Conservation (phyloP, 805 yeast genomes). For the Cyberlindnera sargentensis region DNA sequence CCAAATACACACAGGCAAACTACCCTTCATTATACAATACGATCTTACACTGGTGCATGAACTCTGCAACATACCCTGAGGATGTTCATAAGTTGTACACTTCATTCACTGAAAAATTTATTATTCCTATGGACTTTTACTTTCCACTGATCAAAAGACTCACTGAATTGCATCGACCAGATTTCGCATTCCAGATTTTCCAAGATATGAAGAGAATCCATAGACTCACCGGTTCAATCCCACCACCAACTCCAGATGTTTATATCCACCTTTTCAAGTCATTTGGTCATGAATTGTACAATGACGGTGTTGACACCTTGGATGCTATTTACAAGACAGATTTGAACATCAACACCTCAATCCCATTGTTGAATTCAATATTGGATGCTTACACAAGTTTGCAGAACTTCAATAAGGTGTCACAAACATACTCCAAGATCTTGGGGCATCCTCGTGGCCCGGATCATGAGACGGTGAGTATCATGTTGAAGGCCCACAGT, state of each 20-base stretch:
- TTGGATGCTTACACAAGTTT: constrained; percentile 58
- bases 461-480: constrained; percentile 55
- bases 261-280: constrained; percentile 53
- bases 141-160: constrained; percentile 53
- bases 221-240: constrained; percentile 40
- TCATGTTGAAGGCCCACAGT: constrained; percentile 60
- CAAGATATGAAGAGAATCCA: constrained; percentile 50
- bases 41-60: constrained; percentile 37
- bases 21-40: constrained; percentile 34
- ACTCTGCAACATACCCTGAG: constrained; percentile 31
- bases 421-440: constrained; percentile 55
- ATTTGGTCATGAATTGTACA: constrained; percentile 53
- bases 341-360: constrained; percentile 44
- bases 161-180: constrained; percentile 44
- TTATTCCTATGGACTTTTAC: constrained; percentile 52
- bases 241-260: constrained; percentile 47
- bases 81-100: constrained; percentile 53
- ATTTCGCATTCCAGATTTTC: constrained; percentile 56
- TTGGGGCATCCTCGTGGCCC: constrained; percentile 44
- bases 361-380: constrained; percentile 51
- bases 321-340: constrained; percentile 64
- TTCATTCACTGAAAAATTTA: constrained; percentile 46
- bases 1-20: constrained; percentile 14
- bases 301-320: constrained; percentile 58
- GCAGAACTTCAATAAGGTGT: constrained; percentile 47